phyloP scores from a whole-genome alignment of 176 grass and related monocot genomes.

The Rhynchospora tenuis region DNA sequence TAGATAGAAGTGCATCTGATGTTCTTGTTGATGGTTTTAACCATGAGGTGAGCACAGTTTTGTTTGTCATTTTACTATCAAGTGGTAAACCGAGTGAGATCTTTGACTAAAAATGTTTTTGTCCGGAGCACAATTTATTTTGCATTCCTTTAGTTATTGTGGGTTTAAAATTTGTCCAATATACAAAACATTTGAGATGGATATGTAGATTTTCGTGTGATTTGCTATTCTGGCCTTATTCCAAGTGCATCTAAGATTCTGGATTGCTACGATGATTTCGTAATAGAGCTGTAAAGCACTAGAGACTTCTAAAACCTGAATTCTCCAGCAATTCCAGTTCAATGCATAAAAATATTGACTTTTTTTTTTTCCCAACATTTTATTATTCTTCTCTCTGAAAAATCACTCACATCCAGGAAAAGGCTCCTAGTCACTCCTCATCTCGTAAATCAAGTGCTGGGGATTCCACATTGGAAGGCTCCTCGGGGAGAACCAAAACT shows the following conservation, averaged over 20 bases:
- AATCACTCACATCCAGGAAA: constrained; percentile 27
- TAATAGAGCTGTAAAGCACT: background rate
- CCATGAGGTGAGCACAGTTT: constrained; percentile 31
- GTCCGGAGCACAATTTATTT: background rate
- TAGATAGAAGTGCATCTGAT: constrained; percentile 54
- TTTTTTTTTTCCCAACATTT: background rate
- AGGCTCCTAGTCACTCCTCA: constrained; percentile 36
- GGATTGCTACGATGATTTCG: background rate
- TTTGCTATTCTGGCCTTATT: constrained; percentile 5
- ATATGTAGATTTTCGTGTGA: background rate
- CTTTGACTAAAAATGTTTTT: background rate
- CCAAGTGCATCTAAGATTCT: background rate
- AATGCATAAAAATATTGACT: constrained; percentile 16
- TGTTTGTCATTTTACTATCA: background rate
- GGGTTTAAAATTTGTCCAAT: background rate
- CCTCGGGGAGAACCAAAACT: constrained; percentile 27
- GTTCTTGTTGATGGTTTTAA: constrained; percentile 36
- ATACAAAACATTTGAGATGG: background rate
- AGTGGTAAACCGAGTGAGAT: background rate
- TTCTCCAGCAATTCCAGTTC: background rate
- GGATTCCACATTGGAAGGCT: constrained; percentile 29
- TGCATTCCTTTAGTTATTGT: background rate
- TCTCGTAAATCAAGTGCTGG: constrained; percentile 32
- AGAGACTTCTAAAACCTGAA: background rate
- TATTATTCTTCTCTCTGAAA: constrained; percentile 11